Evolutionary conservation across 768 basidiomycete species (phyloP), one percentile per base, ranked within the genome.

Genomic region (Boletus rubescentipes): DNA sequence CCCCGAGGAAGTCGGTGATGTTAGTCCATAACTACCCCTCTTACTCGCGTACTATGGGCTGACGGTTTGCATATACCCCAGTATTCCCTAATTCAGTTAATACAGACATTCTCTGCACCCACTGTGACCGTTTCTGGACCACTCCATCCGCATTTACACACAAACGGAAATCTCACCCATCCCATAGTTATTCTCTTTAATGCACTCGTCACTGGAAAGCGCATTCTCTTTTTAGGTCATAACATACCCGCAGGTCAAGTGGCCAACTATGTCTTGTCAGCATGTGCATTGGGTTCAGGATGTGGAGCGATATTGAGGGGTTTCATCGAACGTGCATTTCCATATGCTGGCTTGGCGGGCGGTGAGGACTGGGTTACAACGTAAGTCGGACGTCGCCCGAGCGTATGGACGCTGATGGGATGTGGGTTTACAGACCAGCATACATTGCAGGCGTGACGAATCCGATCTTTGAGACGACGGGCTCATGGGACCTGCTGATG

Each of bases 371-470:
- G 95, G 82, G 89, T 95, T 71, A 80, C 84, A 9, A 86, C 87
- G 92, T 93, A 74, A 73, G 88, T 79, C 40, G 23, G 14, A 21
- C 9, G 26, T 43, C 18, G 14, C 16, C 45, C 34, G 11, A 30
- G n/a, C 18, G 31, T 11, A 41, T 50, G 11, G n/a, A 53, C 37
- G 30, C 49, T 63, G 23, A 53, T 55, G 39, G 43, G 37, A 34
- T 35, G 9, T 58, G 42, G n/a, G 15, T 46, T 5, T 34, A 36
- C 59, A 93, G 93, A 36, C 86, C 90, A 5, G 96, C 92, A 12
- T 99, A 87, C 66, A 94, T 99, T 48, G 97, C 95, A 10, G 97
- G 97, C 1, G 96, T 98, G 3, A 95, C 92, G 1, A 99, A 99
- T 64, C 97, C 95, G 2, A 93, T 98, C 42, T 98, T 98, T 71